A percentile compares a stretch with the other conserved stretches of the same genome.
phyloP scores from a whole-genome alignment of 305 asterid genomes.

The Fraxinus ornus region DNA sequence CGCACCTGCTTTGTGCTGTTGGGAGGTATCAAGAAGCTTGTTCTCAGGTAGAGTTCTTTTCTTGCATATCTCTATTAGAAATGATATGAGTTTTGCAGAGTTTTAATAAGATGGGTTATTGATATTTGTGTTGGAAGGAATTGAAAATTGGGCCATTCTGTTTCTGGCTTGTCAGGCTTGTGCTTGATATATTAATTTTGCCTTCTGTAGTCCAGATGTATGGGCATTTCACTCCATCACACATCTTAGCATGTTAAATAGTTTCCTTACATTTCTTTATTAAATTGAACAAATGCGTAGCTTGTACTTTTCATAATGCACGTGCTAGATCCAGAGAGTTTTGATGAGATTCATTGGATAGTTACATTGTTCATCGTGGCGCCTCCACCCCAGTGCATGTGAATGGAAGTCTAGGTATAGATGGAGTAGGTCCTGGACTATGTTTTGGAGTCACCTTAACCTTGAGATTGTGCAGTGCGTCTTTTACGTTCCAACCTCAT shows the following conservation, averaged over 20 bases:
- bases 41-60: constrained; percentile 72
- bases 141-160: neutral
- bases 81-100: neutral
- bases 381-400: neutral
- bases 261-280: neutral
- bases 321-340: neutral
- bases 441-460: neutral
- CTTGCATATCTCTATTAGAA: constrained; percentile 14
- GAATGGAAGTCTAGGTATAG: neutral
- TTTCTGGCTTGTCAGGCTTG: neutral
- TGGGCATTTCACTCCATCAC: neutral
- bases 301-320: neutral
- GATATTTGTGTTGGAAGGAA: neutral
- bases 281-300: neutral
- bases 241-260: neutral
- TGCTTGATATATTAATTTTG: constrained; percentile 6
- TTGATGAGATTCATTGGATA: neutral
- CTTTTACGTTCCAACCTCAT: neutral
- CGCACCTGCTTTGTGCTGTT: constrained; percentile 96
- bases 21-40: constrained; percentile 99
- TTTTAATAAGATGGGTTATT: neutral
- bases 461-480: neutral
- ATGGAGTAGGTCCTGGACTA: neutral
- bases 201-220: neutral
- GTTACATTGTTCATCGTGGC: neutral